Percentiles rank a stretch among this genome's conserved stretches.
Conservation (phyloP, 352 stramenopile species). For the Globisporangium spiculum region DNA sequence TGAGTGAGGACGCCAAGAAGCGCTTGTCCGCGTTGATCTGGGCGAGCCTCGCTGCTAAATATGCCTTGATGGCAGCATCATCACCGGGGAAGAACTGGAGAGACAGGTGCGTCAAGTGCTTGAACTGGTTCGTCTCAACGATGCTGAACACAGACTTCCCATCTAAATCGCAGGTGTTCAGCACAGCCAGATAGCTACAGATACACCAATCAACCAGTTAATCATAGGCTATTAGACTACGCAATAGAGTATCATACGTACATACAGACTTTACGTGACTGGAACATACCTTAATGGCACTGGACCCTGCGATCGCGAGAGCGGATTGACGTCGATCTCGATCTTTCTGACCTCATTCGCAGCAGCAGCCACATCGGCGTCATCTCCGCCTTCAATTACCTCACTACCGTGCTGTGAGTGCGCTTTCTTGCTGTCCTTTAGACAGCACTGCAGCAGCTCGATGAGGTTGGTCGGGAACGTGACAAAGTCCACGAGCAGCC, state of each 20-base stretch:
- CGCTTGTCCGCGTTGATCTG: constrained; percentile 68
- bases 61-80: constrained; percentile 89
- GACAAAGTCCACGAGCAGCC: constrained; percentile 91
- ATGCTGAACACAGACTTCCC: constrained; percentile 88
- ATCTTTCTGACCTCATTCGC: not conserved
- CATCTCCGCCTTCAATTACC: not conserved
- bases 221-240: not conserved
- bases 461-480: constrained; percentile 92
- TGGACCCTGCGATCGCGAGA: constrained; percentile 61
- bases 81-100: constrained; percentile 85
- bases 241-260: not conserved
- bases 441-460: constrained; percentile 88
- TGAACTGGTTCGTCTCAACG: constrained; percentile 94
- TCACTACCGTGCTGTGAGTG: constrained; percentile 17
- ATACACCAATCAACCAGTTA: not conserved
- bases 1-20: constrained; percentile 35
- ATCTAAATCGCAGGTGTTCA: constrained; percentile 66
- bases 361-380: constrained; percentile 6
- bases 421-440: constrained; percentile 63
- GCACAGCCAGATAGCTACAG: constrained; percentile 72
- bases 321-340: constrained; percentile 20
- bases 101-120: constrained; percentile 92
- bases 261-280: not conserved
- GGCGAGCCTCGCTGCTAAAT: constrained; percentile 86
- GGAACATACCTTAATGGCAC: constrained; percentile 51